These are phyloP conservation scores for Pythium aristosporum DNA, from an alignment of 352 stramenopile genomes.

Conservation along the genomic window DNA sequence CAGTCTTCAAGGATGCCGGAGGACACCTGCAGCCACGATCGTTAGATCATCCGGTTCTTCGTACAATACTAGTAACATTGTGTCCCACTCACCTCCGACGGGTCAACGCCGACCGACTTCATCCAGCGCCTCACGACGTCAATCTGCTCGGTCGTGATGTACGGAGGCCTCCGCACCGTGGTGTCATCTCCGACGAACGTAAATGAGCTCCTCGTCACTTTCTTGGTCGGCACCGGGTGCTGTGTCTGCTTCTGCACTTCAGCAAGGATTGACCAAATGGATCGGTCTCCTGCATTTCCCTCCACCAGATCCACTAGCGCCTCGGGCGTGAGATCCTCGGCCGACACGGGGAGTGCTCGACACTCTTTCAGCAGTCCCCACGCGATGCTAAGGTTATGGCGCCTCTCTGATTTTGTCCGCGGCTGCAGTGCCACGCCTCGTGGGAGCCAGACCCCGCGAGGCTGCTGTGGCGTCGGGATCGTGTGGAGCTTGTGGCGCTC, in stretches of 20 bases:
- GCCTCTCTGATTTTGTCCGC: slow-evolving; percentile 14
- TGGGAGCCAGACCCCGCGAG: not conserved
- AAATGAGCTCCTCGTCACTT: not conserved
- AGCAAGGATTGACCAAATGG: slow-evolving; percentile 4
- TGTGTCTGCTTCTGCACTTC: not conserved
- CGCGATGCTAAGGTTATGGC: slow-evolving; percentile 10
- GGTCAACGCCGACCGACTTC: slow-evolving; percentile 13
- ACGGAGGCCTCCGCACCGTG: slow-evolving; percentile 3
- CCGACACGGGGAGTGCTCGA: not conserved
- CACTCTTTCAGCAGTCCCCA: slow-evolving; percentile 7
- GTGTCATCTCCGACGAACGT: not conserved
- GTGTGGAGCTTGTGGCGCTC: slow-evolving; percentile 18
- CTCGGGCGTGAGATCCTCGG: not conserved
- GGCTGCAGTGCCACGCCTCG: slow-evolving; percentile 5
- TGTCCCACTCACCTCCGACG: slow-evolving; percentile 12
- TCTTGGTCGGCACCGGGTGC: not conserved
- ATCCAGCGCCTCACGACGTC: slow-evolving; percentile 26
- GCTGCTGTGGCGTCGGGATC: not conserved
- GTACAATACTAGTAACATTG: not conserved
- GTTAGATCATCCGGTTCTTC: not conserved
- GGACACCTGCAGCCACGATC: not conserved
- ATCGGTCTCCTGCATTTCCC: not conserved
- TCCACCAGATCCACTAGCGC: not conserved
- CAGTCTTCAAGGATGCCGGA: slow-evolving; percentile 33
- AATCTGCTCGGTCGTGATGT: slow-evolving; percentile 38